phyloP scores from a whole-genome alignment of 1,284 basidiomycete species.

The Ceratobasidium sp. region DNA sequence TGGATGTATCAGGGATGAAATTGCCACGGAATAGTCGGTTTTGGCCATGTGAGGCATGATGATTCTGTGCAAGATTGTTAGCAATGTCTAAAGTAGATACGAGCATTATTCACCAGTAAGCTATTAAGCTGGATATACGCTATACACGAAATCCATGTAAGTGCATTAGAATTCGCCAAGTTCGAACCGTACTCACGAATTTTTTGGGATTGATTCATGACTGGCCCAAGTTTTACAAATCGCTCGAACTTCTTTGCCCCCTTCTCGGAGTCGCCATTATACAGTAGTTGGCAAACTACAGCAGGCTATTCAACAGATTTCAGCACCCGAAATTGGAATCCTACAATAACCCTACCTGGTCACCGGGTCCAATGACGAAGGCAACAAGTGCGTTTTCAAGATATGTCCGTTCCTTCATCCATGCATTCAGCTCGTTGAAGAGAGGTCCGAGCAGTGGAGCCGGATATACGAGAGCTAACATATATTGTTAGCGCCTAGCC shows the following conservation, averaged over 20 bases:
- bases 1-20: conserved; percentile 6
- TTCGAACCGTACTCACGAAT: conserved; percentile 2
- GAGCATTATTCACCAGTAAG: no score
- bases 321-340: background rate
- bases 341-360: background rate
- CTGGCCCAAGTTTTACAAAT: conserved; percentile 41
- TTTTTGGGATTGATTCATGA: background rate
- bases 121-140: background rate
- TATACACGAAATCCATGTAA: background rate
- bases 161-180: background rate
- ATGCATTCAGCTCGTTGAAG: conserved; percentile 26
- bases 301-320: conserved; percentile 11
- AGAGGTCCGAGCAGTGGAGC: conserved; percentile 18
- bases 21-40: conserved; percentile 26
- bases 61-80: background rate
- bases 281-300: conserved; percentile 3
- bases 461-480: conserved; percentile 17
- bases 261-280: conserved; percentile 26
- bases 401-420: conserved; percentile 16
- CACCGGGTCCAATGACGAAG: background rate
- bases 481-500: no score
- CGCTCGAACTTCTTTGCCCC: conserved; percentile 38
- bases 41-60: background rate
- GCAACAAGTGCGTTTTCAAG: conserved; percentile 9
- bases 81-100: background rate